These are phyloP conservation scores for Crucihimalaya himalaica DNA, from an alignment of 345 rosid genomes.

Conservation along the genomic window DNA sequence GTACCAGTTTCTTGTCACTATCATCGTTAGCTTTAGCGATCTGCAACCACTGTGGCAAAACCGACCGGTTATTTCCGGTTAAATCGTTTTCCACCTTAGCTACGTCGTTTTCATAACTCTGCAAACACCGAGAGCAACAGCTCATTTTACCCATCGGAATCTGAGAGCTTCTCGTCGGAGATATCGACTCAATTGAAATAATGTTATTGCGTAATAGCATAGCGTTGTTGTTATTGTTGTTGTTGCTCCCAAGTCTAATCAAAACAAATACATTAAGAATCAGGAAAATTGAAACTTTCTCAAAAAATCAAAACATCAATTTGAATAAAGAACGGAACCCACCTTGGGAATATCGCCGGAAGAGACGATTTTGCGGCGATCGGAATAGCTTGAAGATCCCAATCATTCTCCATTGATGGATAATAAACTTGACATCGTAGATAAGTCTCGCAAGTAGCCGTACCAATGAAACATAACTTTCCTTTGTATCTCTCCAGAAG, in stretches of 20 bases:
- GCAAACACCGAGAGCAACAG: constrained; percentile 69
- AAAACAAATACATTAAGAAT: neutral
- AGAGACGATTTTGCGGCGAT: constrained; percentile 67
- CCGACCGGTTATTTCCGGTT: constrained; percentile 50
- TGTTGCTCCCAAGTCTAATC: constrained; percentile 59
- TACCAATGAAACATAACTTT: constrained; percentile 79
- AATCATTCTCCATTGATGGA: constrained; percentile 84
- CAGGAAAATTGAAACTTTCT: neutral
- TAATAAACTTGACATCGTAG: constrained; percentile 89
- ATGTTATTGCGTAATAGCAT: constrained; percentile 44
- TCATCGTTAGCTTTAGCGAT: constrained; percentile 59
- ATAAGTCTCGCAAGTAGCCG: constrained; percentile 97
- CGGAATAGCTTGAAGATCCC: constrained; percentile 95
- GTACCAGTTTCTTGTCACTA: constrained; percentile 50
- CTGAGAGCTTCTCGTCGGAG: constrained; percentile 57
- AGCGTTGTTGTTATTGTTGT: constrained; percentile 40
- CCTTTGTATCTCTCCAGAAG: constrained; percentile 55
- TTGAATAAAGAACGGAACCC: neutral
- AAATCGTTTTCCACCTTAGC: constrained; percentile 51
- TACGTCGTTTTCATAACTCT: constrained; percentile 67
- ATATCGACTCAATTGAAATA: constrained; percentile 49
- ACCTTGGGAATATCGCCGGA: constrained; percentile 67
- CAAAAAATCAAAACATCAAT: neutral
- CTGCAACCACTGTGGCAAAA: constrained; percentile 83
- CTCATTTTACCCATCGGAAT: constrained; percentile 40